Percentiles rank a stretch among this genome's conserved stretches.
phyloP scores from a whole-genome alignment of 441 rosid species.

The Daphne laureola region DNA sequence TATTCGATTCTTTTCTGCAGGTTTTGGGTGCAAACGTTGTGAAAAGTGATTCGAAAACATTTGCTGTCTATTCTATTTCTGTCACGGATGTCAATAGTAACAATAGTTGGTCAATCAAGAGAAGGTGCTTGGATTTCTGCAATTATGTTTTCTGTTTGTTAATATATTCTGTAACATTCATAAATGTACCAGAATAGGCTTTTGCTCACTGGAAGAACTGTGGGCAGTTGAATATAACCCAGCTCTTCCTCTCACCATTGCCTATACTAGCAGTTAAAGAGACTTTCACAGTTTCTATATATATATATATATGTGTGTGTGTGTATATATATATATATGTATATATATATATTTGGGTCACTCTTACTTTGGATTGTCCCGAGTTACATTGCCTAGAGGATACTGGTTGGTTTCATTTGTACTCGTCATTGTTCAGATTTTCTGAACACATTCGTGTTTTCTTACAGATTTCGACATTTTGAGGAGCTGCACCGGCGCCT shows the following conservation, averaged over 20 bases:
- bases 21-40: slow-evolving; percentile 98
- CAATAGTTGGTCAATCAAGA: slow-evolving; percentile 96
- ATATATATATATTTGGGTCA: too few relatives aligned
- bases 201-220: too few relatives aligned
- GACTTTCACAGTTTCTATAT: background rate
- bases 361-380: background rate
- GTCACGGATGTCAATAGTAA: slow-evolving; percentile 80
- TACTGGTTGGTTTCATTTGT: too few relatives aligned
- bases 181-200: background rate
- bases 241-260: background rate
- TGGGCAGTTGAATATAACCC: background rate
- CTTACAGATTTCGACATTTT: slow-evolving; percentile 90
- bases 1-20: slow-evolving; percentile 39
- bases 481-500: slow-evolving; percentile 98
- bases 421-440: background rate
- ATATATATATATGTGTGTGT: too few relatives aligned
- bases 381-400: too few relatives aligned
- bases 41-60: slow-evolving; percentile 78
- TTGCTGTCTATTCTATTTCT: slow-evolving; percentile 92
- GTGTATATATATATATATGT: too few relatives aligned
- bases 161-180: background rate
- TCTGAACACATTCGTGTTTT: slow-evolving; percentile 9
- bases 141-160: slow-evolving; percentile 15
- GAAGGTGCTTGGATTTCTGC: slow-evolving; percentile 57
- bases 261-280: too few relatives aligned